phyloP scores from a whole-genome alignment of 371 early-diverging fungal genomes.

The Mucor racemosus region DNA sequence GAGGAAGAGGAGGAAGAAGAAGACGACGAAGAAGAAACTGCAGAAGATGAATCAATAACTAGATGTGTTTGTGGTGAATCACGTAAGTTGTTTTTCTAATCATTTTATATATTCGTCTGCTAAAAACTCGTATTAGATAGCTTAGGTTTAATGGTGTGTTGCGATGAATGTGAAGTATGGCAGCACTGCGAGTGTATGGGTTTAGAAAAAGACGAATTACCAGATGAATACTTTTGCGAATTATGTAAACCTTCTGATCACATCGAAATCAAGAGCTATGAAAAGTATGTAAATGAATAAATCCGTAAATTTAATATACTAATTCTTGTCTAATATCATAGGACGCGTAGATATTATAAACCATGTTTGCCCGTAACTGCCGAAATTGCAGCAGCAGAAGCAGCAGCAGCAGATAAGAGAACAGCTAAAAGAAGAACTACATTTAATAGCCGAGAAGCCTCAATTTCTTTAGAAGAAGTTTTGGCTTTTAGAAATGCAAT shows the following conservation, averaged over 20 bases:
- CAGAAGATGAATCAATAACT: constrained; percentile 72
- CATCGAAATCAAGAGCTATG: constrained; percentile 29
- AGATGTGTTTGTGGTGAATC: constrained; percentile 78
- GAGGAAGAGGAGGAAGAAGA: constrained; percentile 18
- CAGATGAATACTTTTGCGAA: constrained; percentile 90
- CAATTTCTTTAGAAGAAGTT: constrained; percentile 58
- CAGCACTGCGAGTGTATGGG: constrained; percentile 88
- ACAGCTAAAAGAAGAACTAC: constrained; percentile 59
- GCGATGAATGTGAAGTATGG: constrained; percentile 88
- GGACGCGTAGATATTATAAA: constrained; percentile 38
- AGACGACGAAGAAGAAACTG: constrained; percentile 14
- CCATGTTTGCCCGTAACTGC: constrained; percentile 21
- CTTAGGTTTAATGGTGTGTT: constrained; percentile 84
- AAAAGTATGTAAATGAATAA: constrained; percentile 16
- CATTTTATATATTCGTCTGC: neutral
- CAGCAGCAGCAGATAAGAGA: constrained; percentile 28
- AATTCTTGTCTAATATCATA: neutral
- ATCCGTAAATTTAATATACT: neutral
- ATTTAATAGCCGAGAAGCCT: constrained; percentile 61
- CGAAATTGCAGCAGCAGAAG: neutral
- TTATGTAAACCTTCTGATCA: constrained; percentile 57
- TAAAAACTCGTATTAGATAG: constrained; percentile 33
- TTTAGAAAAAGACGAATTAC: constrained; percentile 68
- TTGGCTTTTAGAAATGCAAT: constrained; percentile 45
- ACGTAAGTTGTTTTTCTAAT: constrained; percentile 46